phyloP scores from a whole-genome alignment of 129 eudicot genomes.

The Rutidosis leptorrhynchoides region DNA sequence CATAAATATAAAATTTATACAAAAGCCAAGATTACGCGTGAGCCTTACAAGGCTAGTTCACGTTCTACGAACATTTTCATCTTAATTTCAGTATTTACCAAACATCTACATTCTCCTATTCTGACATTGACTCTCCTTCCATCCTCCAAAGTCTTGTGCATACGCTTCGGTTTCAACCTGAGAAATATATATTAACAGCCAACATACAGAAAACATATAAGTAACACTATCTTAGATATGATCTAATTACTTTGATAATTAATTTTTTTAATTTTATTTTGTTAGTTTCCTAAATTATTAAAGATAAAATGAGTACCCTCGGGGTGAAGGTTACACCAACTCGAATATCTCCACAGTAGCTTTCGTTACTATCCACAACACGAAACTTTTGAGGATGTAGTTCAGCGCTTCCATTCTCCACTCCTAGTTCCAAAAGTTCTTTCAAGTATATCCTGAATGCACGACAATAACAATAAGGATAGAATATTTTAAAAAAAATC shows the following conservation, averaged over 20 bases:
- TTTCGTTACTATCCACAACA: conserved; percentile 39
- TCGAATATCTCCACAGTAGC: conserved; percentile 62
- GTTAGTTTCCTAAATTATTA: neutral
- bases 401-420: conserved; percentile 63
- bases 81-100: neutral
- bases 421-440: conserved; percentile 60
- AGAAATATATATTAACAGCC: neutral
- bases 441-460: conserved; percentile 62
- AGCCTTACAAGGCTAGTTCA: neutral
- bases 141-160: conserved; percentile 51
- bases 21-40: neutral
- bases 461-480: neutral
- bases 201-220: neutral
- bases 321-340: conserved; percentile 60
- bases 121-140: conserved; percentile 45
- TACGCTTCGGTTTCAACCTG: conserved; percentile 37
- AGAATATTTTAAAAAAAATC: neutral
- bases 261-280: neutral
- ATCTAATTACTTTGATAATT: neutral
- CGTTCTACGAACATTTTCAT: neutral
- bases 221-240: neutral
- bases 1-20: neutral
- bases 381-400: conserved; percentile 49
- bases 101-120: neutral
- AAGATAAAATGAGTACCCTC: conserved; percentile 30